Evolutionary conservation across 2,329 filamentous ascomycete species (phyloP), one percentile per base, ranked within the genome.

Genomic region (Neurospora sp.): DNA sequence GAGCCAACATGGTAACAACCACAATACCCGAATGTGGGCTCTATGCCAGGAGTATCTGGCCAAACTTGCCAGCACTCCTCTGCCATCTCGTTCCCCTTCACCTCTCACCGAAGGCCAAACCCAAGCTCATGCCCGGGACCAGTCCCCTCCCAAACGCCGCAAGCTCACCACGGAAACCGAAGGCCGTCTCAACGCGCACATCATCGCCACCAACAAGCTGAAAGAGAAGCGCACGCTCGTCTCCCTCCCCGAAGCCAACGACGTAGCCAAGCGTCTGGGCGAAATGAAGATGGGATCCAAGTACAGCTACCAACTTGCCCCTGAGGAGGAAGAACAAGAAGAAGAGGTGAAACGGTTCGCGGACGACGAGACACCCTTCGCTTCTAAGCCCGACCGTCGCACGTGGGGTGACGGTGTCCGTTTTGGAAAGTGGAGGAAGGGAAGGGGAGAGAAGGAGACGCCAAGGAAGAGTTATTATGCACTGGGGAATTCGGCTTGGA

Each of bases 231-330:
- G 86, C 38, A 82, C 82, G 3, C 81, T 88, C 17, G 85, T 86
- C 67, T 86, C 82, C 71, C 79, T 88, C 67, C 82, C 84, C 75
- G 84, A 87, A 75, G 86, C 85, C 67, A 87, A 87, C 58, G 74
- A 79, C 38, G 78, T 80, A 11, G 75, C 76, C 9, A 68, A 71
- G 69, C 75, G 78, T 11, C 71, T 80, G 5, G 77, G 75, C 58
- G 69, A 76, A 40, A 40, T 70, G 66, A 43, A 74, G 33, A 70
- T 46, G 68, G 23, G 23, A 10, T 62, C 52, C 52, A 68, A 52
- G 52, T 43, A 36, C 11, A 72, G 71, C 0, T 74, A 75, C 67
- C 52, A 17, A 40, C 74, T 75, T 68, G 52, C 46, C 15, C 40
- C 71, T 5, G 71, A 69, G 40, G 58, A 68, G 43, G 42, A 46